A percentile compares a stretch with the other conserved stretches of the same genome.
Conservation (phyloP, 2,329 filamentous ascomycete genomes). For the Diaporthe sp. region DNA sequence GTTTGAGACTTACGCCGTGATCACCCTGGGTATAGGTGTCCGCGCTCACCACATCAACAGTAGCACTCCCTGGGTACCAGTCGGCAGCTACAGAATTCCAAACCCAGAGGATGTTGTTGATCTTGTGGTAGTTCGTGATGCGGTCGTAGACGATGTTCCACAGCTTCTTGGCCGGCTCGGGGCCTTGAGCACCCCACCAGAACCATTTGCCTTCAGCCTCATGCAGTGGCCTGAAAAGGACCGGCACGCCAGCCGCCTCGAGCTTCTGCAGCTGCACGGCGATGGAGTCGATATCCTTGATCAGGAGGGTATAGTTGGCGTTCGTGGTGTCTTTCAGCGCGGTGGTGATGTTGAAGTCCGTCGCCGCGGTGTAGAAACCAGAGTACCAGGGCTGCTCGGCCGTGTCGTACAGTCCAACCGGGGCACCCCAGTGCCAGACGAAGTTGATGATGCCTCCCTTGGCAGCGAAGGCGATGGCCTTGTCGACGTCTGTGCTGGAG, state of each 20-base stretch:
- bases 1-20: not conserved
- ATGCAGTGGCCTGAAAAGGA: conserved; percentile 62
- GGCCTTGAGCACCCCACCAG: conserved; percentile 64
- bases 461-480: conserved; percentile 57
- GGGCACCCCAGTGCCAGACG: conserved; percentile 64
- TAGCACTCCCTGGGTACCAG: conserved; percentile 62
- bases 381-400: conserved; percentile 59
- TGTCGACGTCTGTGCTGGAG: conserved; percentile 56
- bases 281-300: conserved; percentile 62
- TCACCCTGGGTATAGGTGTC: conserved; percentile 52
- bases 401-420: conserved; percentile 60
- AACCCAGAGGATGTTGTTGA: conserved; percentile 64
- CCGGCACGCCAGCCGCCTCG: conserved; percentile 56
- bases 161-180: conserved; percentile 59
- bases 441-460: conserved; percentile 61
- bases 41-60: conserved; percentile 60
- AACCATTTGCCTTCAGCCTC: conserved; percentile 65
- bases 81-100: conserved; percentile 60
- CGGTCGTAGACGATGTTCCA: conserved; percentile 58
- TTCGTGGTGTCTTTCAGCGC: conserved; percentile 56
- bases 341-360: conserved; percentile 59
- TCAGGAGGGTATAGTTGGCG: conserved; percentile 60
- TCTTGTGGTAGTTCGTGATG: conserved; percentile 55
- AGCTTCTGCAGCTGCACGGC: conserved; percentile 59
- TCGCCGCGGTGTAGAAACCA: conserved; percentile 64